Conservation (phyloP, 768 basidiomycete species). For the Crepidotus variabilis region DNA sequence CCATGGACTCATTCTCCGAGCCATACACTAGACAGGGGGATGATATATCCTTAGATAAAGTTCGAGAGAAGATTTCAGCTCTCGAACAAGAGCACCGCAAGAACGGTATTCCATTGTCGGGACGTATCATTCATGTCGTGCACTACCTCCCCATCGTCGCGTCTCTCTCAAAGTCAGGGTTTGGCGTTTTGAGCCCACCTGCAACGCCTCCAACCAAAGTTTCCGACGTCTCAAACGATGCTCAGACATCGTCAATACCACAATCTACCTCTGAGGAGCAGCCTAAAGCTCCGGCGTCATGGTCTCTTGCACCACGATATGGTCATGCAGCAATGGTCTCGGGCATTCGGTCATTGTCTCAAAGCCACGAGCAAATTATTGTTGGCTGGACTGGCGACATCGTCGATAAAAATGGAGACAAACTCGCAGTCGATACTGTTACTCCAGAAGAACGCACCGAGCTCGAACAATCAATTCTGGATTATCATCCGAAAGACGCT, state of each 20-base stretch:
- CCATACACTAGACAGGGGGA: constrained; percentile 63
- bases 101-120: constrained; percentile 72
- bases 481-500: constrained; percentile 58
- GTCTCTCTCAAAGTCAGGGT: constrained; percentile 35
- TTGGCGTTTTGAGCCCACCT: constrained; percentile 66
- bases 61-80: constrained; percentile 65
- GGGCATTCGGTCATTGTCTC: constrained; percentile 80
- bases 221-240: constrained; percentile 38
- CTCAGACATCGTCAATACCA: constrained; percentile 5
- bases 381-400: constrained; percentile 96
- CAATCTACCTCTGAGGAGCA: constrained; percentile 8
- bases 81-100: constrained; percentile 72
- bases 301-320: constrained; percentile 76
- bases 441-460: constrained; percentile 59
- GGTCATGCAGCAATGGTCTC: constrained; percentile 96
- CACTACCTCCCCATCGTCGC: constrained; percentile 84
- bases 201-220: constrained; percentile 67
- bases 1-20: constrained; percentile 73
- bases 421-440: constrained; percentile 48
- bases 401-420: constrained; percentile 26
- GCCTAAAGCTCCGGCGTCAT: constrained; percentile 32
- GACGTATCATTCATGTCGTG: constrained; percentile 88
- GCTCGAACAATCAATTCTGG: constrained; percentile 60
- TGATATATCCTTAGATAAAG: constrained; percentile 65
- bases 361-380: constrained; percentile 86